Conservation (phyloP, 495 filamentous ascomycete genomes). For the Xylaria bambusicola region DNA sequence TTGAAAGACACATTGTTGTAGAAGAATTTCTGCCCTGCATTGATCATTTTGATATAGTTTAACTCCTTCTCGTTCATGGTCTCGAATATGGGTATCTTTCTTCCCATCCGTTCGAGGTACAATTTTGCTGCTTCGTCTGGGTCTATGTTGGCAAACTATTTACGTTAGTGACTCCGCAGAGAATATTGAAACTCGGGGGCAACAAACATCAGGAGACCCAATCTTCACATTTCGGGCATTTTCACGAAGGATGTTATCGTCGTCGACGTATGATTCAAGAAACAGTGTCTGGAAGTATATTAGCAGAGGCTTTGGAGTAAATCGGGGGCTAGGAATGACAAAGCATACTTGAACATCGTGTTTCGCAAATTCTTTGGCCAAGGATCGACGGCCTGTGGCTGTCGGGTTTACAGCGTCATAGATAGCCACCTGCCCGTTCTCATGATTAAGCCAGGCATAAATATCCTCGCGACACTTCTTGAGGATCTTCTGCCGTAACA, state of each 20-base stretch:
- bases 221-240: conserved; percentile 98
- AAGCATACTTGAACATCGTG: conserved; percentile 80
- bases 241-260: conserved; percentile 91
- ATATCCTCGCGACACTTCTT: conserved; percentile 98
- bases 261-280: conserved; percentile 92
- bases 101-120: conserved; percentile 84
- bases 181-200: background rate
- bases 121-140: conserved; percentile 88
- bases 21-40: conserved; percentile 87
- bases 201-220: conserved; percentile 85
- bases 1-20: conserved; percentile 96
- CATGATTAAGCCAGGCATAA: conserved; percentile 90
- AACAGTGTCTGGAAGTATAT: conserved; percentile 73
- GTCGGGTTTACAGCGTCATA: conserved; percentile 99
- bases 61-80: conserved; percentile 92
- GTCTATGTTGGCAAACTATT: conserved; percentile 82
- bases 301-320: conserved; percentile 10
- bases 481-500: conserved; percentile 92
- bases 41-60: conserved; percentile 99
- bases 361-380: conserved; percentile 95
- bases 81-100: conserved; percentile 93
- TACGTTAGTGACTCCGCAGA: conserved; percentile 27
- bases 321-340: background rate
- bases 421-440: conserved; percentile 97
- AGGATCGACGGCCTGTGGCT: conserved; percentile 74